Evolutionary conservation across 1,284 basidiomycete genomes (phyloP).

Genomic region (Microbotryum silenes-acaulis): DNA sequence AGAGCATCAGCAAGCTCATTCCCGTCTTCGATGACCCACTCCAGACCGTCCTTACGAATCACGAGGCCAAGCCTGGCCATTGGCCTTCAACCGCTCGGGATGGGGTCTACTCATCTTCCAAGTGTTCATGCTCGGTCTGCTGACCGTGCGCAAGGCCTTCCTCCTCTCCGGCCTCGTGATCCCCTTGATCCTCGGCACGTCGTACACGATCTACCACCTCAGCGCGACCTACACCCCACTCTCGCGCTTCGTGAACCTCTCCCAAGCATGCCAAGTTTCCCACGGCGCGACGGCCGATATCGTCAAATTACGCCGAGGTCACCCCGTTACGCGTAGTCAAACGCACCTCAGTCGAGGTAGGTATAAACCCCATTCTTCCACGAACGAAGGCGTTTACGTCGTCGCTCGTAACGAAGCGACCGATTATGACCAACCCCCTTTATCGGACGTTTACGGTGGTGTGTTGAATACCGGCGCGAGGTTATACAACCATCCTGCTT

Average conservation of each 20-base stretch:
- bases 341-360: slow-evolving; percentile 76
- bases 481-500: slow-evolving; percentile 82
- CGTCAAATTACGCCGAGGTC: slow-evolving; percentile 60
- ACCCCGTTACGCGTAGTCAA: slow-evolving; percentile 74
- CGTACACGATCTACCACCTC: slow-evolving; percentile 64
- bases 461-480: slow-evolving; percentile 76
- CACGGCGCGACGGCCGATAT: slow-evolving; percentile 72
- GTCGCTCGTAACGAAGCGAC: slow-evolving; percentile 64
- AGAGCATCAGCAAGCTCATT: slow-evolving; percentile 3
- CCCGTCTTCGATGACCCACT: not conserved
- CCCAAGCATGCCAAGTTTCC: slow-evolving; percentile 78
- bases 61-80: slow-evolving; percentile 85
- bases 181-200: slow-evolving; percentile 67
- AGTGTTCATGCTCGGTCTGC: slow-evolving; percentile 73
- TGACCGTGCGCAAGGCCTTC: slow-evolving; percentile 70
- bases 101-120: slow-evolving; percentile 48
- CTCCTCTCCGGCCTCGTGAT: slow-evolving; percentile 66
- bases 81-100: slow-evolving; percentile 39
- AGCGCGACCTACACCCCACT: slow-evolving; percentile 61
- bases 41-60: slow-evolving; percentile 65
- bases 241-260: slow-evolving; percentile 71
- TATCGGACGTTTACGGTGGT: slow-evolving; percentile 84
- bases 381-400: slow-evolving; percentile 89
- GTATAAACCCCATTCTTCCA: slow-evolving; percentile 58
- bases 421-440: slow-evolving; percentile 91